Base-by-base conservation (phyloP, 2,329 filamentous ascomycete species). In the Penicillium sp. region DNA sequence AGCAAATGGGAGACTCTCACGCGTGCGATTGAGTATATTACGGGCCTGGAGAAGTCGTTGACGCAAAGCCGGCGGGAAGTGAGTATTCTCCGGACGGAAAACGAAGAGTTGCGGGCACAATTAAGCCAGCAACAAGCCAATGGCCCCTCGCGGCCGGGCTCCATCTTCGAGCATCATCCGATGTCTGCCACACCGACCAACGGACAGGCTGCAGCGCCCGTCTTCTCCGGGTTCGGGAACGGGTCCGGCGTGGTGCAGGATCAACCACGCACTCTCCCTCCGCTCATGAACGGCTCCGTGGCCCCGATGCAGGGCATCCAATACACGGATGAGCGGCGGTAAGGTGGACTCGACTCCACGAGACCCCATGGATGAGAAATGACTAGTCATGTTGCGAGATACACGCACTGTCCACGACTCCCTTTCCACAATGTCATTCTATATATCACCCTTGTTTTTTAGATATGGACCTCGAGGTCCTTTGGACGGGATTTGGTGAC, bases 1-100 rank as follows among this genome's bases (percentile, higher is more conserved):
- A 72, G 70, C 53, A 73, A 73, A 56, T 72, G 70, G 70, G 70
- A 73, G 46, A 73, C 69, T 1, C 50, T 73, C 13, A 70, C 67
- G 14, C 13, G 47, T 65, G 70, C 70, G 12, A 72, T 72, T 36
- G 70, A 73, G 32, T 71, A 73, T 36, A 73, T 73, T 36, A 51
- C 44, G 6, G 57, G 60, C 14, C 56, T 73, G 8, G 69, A 73
- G 46, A 66, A 62, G 32, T 61, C 60, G 14, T 46, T 67, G 4
- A 54, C 52, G 17, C 60, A 61, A 39, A 52, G 51, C 18, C 65
- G 58, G n/a, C 61, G 61, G 9, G 67, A 70, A 18, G 60, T 59
- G 32, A 56, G 57, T 8, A 47, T 62, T 17, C 55, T 68, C 30
- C 60, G 55, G 23, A 50, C 42, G 1, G 62, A 65, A 38, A 43